A percentile compares a stretch with the other conserved stretches of the same genome.
Evolutionary conservation across 257 asterid species (phyloP).

Genomic region (Nicotiana tabacum): DNA sequence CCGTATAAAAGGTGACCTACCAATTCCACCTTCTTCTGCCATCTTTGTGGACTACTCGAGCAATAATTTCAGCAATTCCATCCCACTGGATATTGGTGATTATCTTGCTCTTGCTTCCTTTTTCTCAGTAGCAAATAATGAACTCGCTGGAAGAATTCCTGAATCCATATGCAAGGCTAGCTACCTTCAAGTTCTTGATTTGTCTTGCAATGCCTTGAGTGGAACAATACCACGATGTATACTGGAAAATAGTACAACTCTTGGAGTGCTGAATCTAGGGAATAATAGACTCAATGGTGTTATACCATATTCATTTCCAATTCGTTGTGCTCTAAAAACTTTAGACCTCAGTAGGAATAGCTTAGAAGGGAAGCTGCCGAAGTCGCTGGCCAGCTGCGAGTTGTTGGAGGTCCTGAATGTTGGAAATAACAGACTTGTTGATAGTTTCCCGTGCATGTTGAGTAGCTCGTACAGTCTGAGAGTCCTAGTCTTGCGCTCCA

Average conservation of each 20-base stretch:
- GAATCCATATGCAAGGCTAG: conserved; percentile 29
- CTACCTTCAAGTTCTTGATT: conserved; percentile 37
- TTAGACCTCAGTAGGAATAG: conserved; percentile 36
- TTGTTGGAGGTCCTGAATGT: conserved; percentile 38
- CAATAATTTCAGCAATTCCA: conserved; percentile 35
- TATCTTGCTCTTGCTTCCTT: conserved; percentile 3
- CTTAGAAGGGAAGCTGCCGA: conserved; percentile 37
- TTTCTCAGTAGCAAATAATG: conserved; percentile 30
- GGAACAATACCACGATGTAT: conserved; percentile 39
- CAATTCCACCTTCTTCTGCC: conserved; percentile 23
- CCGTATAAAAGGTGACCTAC: conserved; percentile 25
- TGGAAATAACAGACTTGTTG: conserved; percentile 33
- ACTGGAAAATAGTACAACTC: not conserved
- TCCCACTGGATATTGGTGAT: conserved; percentile 29
- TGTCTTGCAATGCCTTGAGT: conserved; percentile 31
- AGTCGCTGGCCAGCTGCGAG: conserved; percentile 29
- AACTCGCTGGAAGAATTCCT: conserved; percentile 33
- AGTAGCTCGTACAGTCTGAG: not conserved
- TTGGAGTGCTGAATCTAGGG: conserved; percentile 30
- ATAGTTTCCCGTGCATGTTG: conserved; percentile 35
- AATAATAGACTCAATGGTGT: conserved; percentile 27
- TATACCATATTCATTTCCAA: conserved; percentile 32
- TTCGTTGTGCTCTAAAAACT: conserved; percentile 21
- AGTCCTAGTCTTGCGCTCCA: conserved; percentile 19
- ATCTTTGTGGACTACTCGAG: conserved; percentile 37